Evolutionary conservation across 148 eudicot genomes (phyloP).

Genomic region (Rhododendron griersonianum): DNA sequence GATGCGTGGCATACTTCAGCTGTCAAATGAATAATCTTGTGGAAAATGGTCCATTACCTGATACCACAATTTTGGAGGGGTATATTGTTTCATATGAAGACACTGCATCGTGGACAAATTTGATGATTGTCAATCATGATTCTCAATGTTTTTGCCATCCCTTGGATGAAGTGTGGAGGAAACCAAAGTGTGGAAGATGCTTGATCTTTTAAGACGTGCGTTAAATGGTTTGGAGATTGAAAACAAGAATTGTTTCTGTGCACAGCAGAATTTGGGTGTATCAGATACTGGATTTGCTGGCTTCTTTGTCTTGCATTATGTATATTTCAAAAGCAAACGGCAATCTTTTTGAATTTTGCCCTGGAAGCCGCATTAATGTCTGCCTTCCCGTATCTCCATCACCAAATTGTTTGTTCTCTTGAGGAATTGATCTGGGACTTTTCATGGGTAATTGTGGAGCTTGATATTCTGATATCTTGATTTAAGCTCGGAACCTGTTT

Average conservation of each 20-base stretch:
- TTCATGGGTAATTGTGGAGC: conserved; percentile 1
- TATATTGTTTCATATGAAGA: neutral
- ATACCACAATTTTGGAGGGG: neutral
- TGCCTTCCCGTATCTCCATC: neutral
- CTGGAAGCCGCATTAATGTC: neutral
- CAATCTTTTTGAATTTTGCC: neutral
- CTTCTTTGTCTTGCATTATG: neutral
- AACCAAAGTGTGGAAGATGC: neutral
- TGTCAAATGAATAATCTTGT: conserved; percentile 70
- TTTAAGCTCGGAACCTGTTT: neutral
- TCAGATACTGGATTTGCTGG: conserved; percentile 6
- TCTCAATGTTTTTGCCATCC: neutral
- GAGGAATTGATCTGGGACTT: conserved; percentile 2
- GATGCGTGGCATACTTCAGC: conserved; percentile 96
- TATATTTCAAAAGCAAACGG: neutral
- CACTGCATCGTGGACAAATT: neutral
- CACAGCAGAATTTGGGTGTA: neutral
- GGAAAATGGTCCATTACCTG: conserved; percentile 27
- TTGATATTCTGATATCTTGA: neutral
- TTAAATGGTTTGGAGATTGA: neutral
- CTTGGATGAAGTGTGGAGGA: conserved; percentile 6
- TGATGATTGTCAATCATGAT: neutral
- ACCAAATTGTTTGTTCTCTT: neutral
- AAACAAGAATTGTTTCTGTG: neutral
- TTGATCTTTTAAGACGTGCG: neutral